phyloP scores from a whole-genome alignment of 2,329 filamentous ascomycete species.

The Phialocephala subalpina region DNA sequence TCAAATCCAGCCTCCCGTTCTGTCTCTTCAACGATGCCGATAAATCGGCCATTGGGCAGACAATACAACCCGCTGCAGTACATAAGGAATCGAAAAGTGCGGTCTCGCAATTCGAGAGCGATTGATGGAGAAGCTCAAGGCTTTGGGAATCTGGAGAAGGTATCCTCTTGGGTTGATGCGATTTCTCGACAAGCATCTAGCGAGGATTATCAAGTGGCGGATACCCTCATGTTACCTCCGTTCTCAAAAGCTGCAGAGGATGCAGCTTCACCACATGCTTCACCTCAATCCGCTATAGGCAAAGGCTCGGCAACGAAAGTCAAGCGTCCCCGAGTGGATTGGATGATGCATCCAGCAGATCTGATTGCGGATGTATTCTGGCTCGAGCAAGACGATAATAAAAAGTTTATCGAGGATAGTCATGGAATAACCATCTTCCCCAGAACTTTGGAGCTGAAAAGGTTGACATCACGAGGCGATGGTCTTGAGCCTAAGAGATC shows the following conservation, averaged over 20 bases:
- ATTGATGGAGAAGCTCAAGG: constrained; percentile 80
- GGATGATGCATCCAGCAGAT: constrained; percentile 84
- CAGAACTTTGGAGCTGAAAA: constrained; percentile 45
- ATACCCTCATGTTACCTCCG: constrained; percentile 52
- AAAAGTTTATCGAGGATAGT: constrained; percentile 80
- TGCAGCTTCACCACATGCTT: constrained; percentile 39
- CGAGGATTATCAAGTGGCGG: constrained; percentile 36
- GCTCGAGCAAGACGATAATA: constrained; percentile 85
- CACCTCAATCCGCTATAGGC: constrained; percentile 50
- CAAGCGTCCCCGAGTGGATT: constrained; percentile 81
- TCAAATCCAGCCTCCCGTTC: constrained; percentile 3
- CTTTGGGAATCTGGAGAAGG: constrained; percentile 76
- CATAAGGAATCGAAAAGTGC: constrained; percentile 87
- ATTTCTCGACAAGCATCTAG: constrained; percentile 49
- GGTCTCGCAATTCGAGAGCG: constrained; percentile 77
- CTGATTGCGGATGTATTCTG: constrained; percentile 90
- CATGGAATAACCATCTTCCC: constrained; percentile 78
- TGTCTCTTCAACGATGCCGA: constrained; percentile 13
- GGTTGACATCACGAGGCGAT: constrained; percentile 45
- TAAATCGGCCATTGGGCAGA: constrained; percentile 60
- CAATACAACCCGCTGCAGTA: constrained; percentile 92
- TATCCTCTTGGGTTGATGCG: constrained; percentile 79
- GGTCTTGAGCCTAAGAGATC: constrained; percentile 30
- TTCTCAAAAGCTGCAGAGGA: constrained; percentile 44
- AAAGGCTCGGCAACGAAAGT: constrained; percentile 58